phyloP scores from a whole-genome alignment of 2,329 filamentous ascomycete genomes.

The Endocalyx cinctus region DNA sequence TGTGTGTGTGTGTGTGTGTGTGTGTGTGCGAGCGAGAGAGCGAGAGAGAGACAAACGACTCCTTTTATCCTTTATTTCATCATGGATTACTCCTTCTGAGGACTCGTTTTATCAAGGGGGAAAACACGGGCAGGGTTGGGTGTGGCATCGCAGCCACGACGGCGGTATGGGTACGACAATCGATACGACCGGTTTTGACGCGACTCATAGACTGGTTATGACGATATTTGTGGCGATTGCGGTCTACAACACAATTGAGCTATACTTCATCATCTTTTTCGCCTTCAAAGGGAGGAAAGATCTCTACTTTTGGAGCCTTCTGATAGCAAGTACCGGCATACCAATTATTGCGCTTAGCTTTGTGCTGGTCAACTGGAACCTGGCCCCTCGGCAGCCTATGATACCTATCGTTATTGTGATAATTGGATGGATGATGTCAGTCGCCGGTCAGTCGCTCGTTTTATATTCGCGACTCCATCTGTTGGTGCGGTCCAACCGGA shows the following conservation, averaged over 20 bases:
- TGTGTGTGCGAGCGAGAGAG: too few species aligned
- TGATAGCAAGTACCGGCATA: background rate
- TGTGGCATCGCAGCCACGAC: too few species aligned
- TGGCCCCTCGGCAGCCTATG: background rate
- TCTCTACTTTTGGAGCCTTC: constrained; percentile 1
- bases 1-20: too few species aligned
- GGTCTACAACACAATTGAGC: constrained; percentile 2
- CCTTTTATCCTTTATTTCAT: too few species aligned
- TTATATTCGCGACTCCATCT: constrained; percentile 53
- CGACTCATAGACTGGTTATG: background rate
- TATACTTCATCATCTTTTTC: background rate
- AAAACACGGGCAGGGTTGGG: too few species aligned
- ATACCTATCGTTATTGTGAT: background rate
- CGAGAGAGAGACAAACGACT: too few species aligned
- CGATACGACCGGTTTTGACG: background rate
- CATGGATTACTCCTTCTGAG: too few species aligned
- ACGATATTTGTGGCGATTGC: background rate
- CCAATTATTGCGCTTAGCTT: background rate
- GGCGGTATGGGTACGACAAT: constrained; percentile 1
- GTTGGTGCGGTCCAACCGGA: constrained; percentile 39
- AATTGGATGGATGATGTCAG: constrained; percentile 50
- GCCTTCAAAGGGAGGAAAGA: constrained; percentile 1
- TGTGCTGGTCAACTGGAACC: background rate
- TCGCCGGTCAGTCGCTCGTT: constrained; percentile 52
- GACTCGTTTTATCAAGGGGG: too few species aligned